Base-by-base conservation (phyloP, 2,329 filamentous ascomycete species). In the Hymenoscyphus scutula region DNA sequence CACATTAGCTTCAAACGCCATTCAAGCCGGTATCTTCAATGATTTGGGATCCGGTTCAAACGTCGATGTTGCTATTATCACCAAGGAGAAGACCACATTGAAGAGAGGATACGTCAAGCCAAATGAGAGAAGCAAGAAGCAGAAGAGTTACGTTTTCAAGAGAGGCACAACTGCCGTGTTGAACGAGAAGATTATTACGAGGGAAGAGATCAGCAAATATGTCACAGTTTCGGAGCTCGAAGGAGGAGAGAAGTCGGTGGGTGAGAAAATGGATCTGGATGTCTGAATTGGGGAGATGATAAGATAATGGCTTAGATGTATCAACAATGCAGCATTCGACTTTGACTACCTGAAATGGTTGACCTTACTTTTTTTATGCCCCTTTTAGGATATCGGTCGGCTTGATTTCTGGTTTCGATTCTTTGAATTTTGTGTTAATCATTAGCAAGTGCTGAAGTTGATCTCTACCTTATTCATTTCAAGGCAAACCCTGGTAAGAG, bases 1-100 rank as follows among this genome's bases (percentile, higher is more conserved):
- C 64, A 87, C 89, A 74, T 82, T 97, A 67, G 89, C 89, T 74
- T 85, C 89, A 62, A 89, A 97, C 70, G 94, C 94, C 55, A 97
- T 99, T 74, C 83, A 92, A 80, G 90, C 96, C 11, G 95, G 95
- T 88, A 96, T 99, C 79, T 99, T 95, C 82, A 99, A 99, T 82
- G 95, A 99, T 79, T 76, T 99, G 76, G 95, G 95, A 15, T 97
- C 92, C 3, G 95, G 95, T 72, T 96, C 91, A 76, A 99, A 99
- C 76, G 95, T 99, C 62, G 96, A 99, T 74, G 90, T 99, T 37
- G 94, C 92, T 68, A 86, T 99, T 72, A 99, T 99, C 75, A 96
- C 94, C 65, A 85, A 89, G 72, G 93, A 97, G 72, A 97, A 97
- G 87, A 97, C 95, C 30, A 95, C 91, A 30, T 79, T 99, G 75